Base-by-base conservation (phyloP, 2,329 filamentous ascomycete genomes). In the Celoporthe dispersa region DNA sequence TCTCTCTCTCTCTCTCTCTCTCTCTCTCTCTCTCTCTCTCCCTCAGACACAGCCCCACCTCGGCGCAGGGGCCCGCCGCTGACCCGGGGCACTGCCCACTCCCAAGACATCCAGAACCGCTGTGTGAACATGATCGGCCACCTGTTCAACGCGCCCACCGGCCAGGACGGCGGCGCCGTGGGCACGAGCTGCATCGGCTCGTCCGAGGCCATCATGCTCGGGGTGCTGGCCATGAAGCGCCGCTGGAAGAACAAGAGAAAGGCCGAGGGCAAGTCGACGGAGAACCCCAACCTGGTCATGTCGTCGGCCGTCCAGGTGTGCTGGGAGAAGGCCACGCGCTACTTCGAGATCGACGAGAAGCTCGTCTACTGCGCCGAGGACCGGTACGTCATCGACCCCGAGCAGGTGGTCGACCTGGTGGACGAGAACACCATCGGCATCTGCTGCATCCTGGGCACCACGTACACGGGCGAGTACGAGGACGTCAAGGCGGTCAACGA, bases 391-490 rank as follows among this genome's bases (percentile, higher is more conserved):
- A 87, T 91, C 71, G 89, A 91, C 75, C 89, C 89, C 0, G 80
- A 86, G 72, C 81, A 90, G 81, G 86, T 88, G 1, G 88, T 91
- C 6, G 78, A 83, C 37, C 79, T 90, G 28, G 84, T 90, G 11
- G 88, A 91, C 74, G 89, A 91, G 79, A 91, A 91, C 78, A 91
- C 89, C 14, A 98, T 98, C 76, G 95, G 95, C 71, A 98, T 98
- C 76, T 97, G 94, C 78, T 87, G 90, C 69, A 98, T 98, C 74
- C 82, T 98, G 2, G 95, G 71, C n/a, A 96, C 94, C 2, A 98
- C 95, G 0, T 98, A 98, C 81, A 98, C 95, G 0, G 95, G 95
- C 72, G 92, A 98, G 83, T 97, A 98, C 76, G 95, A 98, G 82
- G 94, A 98, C 76, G 91, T 94, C 78, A 95, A 97, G 85, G 90